phyloP scores from a whole-genome alignment of 768 basidiomycete genomes.

The Lanmaoa pseudosensibilis region DNA sequence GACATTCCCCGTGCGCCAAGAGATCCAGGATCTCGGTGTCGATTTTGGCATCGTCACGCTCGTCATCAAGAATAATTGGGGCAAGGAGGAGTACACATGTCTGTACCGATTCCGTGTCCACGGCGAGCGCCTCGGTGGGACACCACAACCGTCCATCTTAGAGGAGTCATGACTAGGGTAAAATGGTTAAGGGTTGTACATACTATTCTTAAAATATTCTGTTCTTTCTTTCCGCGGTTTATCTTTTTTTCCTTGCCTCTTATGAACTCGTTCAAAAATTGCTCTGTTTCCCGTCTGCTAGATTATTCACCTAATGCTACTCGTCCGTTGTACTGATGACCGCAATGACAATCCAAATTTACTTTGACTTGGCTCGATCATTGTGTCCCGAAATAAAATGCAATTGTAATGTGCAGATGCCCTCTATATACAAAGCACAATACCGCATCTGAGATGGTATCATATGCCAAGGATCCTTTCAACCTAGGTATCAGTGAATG shows the following conservation, averaged over 20 bases:
- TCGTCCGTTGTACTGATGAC: slow-evolving; percentile 25
- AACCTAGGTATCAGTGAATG: background rate
- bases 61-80: slow-evolving; percentile 85
- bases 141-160: slow-evolving; percentile 37
- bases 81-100: slow-evolving; percentile 79
- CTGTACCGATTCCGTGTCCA: slow-evolving; percentile 85
- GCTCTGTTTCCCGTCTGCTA: slow-evolving; percentile 12
- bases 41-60: slow-evolving; percentile 87
- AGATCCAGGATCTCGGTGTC: slow-evolving; percentile 66
- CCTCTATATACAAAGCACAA: background rate
- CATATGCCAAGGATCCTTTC: background rate
- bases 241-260: background rate
- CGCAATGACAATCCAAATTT: slow-evolving; percentile 20
- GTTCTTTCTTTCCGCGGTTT: background rate
- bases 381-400: background rate
- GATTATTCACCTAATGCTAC: slow-evolving; percentile 27
- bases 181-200: slow-evolving; percentile 6
- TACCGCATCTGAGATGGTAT: background rate
- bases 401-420: background rate
- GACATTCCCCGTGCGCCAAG: slow-evolving; percentile 72
- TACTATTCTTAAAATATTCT: slow-evolving; percentile 1
- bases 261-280: slow-evolving; percentile 7
- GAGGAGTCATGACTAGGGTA: slow-evolving; percentile 16
- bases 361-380: background rate
- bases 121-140: slow-evolving; percentile 52